Conservation (phyloP, 768 basidiomycete genomes). For the Vishniacozyma victoriae region DNA sequence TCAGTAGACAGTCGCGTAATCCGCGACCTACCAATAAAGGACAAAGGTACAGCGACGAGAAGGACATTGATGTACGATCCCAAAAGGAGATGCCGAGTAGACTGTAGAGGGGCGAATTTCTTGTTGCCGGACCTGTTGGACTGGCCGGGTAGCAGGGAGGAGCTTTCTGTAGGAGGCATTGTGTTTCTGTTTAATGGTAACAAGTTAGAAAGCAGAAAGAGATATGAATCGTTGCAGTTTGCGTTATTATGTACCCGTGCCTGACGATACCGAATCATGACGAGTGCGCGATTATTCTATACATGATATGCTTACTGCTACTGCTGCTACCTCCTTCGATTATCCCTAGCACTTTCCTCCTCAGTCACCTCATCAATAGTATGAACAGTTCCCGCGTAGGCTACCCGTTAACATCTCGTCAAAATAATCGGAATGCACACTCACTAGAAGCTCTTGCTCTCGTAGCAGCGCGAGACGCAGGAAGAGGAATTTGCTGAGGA, state of each 20-base stretch:
- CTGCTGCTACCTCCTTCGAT: neutral
- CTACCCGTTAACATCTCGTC: neutral
- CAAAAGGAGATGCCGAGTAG: slow-evolving; percentile 44
- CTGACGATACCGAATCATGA: neutral
- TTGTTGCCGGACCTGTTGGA: neutral
- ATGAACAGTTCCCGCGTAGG: slow-evolving; percentile 29
- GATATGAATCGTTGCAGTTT: too few species aligned
- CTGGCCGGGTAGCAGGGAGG: slow-evolving; percentile 6
- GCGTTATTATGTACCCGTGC: too few species aligned
- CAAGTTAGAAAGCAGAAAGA: too few species aligned
- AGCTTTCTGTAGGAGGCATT: slow-evolving; percentile 18
- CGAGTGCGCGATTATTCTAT: too few species aligned
- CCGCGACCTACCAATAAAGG: slow-evolving; percentile 56
- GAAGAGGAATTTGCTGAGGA: slow-evolving; percentile 18
- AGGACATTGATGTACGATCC: slow-evolving; percentile 64
- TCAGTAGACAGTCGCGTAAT: neutral
- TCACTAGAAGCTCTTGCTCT: slow-evolving; percentile 12
- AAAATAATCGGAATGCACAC: neutral
- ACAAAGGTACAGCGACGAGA: slow-evolving; percentile 73
- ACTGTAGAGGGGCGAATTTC: slow-evolving; percentile 17
- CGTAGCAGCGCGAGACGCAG: slow-evolving; percentile 15
- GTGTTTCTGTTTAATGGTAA: too few species aligned
- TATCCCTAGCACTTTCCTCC: slow-evolving; percentile 6
- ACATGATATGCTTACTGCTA: too few species aligned
- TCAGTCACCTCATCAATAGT: slow-evolving; percentile 41